Base-by-base conservation (phyloP, 805 yeast species). In the Tetrapisispora iriomotensis region DNA sequence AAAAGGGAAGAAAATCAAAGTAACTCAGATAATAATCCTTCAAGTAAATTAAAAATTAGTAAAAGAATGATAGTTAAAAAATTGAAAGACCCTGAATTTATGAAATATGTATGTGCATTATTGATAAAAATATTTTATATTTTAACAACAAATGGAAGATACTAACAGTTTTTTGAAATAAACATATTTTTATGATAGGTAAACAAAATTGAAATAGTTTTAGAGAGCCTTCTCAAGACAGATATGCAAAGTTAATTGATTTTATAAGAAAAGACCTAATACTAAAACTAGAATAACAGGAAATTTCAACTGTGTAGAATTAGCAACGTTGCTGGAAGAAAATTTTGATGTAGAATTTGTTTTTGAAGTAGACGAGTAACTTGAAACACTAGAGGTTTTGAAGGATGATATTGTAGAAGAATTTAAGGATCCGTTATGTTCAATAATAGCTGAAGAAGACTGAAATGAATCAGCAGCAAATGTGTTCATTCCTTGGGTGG, bases 101-200 rank as follows among this genome's bases (percentile, higher is more conserved):
- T 50, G 41, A 47, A 45, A 40, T 58, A 58, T 60, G 63, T 58
- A 38, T 40, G 55, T 44, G 27, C 27, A 14, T 19, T 7, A 10
- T 18, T 12, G 18, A 29, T n/a, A n/a, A n/a, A n/a, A n/a, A n/a
- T n/a, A n/a, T n/a, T n/a, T n/a, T n/a, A n/a, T n/a, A n/a, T n/a
- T n/a, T n/a, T n/a, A n/a, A n/a, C n/a, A n/a, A n/a, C n/a, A n/a
- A n/a, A n/a, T n/a, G n/a, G n/a, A n/a, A n/a, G n/a, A n/a, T n/a
- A 38, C 37, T 32, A 32, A 33, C 41, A 17, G n/a, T n/a, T n/a
- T n/a, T n/a, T n/a, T n/a, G n/a, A n/a, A n/a, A n/a, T n/a, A 38
- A 9, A 7, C 23, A 32, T 15, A 22, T 32, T 6, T 7, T 20
- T 13, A 12, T 20, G 14, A 36, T 15, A 37, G 37, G 38, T 48